Conservation (phyloP, 1,284 basidiomycete species). For the Tylopilus orsonianus region DNA sequence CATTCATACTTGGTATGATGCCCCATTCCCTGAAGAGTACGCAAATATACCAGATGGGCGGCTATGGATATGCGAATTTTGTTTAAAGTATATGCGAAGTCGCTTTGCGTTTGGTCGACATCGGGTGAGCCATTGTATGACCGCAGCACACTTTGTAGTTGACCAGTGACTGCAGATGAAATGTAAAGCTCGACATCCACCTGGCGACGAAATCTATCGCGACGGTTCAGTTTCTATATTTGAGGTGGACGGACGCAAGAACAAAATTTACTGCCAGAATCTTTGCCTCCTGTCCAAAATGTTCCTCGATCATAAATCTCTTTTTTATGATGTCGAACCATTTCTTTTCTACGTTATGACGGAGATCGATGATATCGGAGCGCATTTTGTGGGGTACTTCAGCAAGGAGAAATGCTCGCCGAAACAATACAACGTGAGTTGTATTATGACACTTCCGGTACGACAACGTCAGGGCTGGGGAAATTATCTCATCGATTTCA, state of each 20-base stretch:
- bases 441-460: constrained; percentile 98
- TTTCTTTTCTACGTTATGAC: constrained; percentile 99
- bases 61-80: constrained; percentile 97
- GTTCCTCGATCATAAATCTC: constrained; percentile 99
- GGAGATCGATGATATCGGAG: constrained; percentile 85
- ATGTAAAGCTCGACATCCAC: constrained; percentile 93
- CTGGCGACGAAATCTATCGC: constrained; percentile 98
- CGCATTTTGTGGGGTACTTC: constrained; percentile 97
- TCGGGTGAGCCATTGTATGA: constrained; percentile 52
- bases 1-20: constrained; percentile 98
- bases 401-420: constrained; percentile 98
- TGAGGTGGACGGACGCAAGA: constrained; percentile 97
- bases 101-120: constrained; percentile 87
- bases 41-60: constrained; percentile 89
- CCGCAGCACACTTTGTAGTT: constrained; percentile 15
- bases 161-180: constrained; percentile 63
- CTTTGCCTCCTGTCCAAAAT: constrained; percentile 98
- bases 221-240: constrained; percentile 90
- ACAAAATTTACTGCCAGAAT: constrained; percentile 99
- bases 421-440: constrained; percentile 96
- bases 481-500: constrained; percentile 93
- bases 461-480: constrained; percentile 95
- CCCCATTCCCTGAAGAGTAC: constrained; percentile 98
- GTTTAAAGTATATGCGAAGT: constrained; percentile 98
- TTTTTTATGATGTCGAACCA: constrained; percentile 99